Percentiles rank a stretch among this genome's conserved stretches.
Conservation (phyloP, 2,329 filamentous ascomycete species). For the Seiridium cupressi region DNA sequence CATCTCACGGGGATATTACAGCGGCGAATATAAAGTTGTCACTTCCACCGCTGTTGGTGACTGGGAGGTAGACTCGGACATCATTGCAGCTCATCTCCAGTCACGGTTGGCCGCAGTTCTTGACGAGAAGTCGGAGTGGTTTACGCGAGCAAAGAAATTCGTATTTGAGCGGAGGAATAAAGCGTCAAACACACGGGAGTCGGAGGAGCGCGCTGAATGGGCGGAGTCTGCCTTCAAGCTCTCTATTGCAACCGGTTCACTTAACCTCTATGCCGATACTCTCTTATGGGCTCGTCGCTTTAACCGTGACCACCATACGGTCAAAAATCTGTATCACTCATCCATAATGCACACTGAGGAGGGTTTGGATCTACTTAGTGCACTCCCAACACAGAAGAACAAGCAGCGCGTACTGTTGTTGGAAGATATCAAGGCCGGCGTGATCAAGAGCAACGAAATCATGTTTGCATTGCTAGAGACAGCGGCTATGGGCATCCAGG, state of each 20-base stretch:
- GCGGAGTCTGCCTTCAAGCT: slow-evolving; percentile 9
- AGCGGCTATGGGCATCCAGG: slow-evolving; percentile 1
- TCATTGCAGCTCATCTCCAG: neutral
- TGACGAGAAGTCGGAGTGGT: neutral
- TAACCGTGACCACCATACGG: slow-evolving; percentile 9
- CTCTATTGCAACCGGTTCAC: slow-evolving; percentile 14
- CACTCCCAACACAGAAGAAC: neutral
- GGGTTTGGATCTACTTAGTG: slow-evolving; percentile 13
- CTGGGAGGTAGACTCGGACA: neutral
- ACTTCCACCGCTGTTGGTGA: neutral
- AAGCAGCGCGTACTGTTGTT: neutral
- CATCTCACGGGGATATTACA: neutral
- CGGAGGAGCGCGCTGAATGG: slow-evolving; percentile 7
- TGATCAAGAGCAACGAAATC: slow-evolving; percentile 13
- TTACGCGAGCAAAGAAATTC: neutral
- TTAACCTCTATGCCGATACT: slow-evolving; percentile 13
- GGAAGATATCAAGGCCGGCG: neutral
- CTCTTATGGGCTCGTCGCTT: slow-evolving; percentile 16
- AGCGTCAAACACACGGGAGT: neutral
- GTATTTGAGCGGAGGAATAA: slow-evolving; percentile 2
- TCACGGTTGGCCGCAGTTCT: neutral
- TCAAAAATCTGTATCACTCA: neutral
- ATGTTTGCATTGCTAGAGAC: slow-evolving; percentile 12
- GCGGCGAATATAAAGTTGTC: neutral
- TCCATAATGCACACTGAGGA: slow-evolving; percentile 6